Base-by-base conservation (phyloP, 2,329 filamentous ascomycete species). In the Neopestalotiopsis sp. region DNA sequence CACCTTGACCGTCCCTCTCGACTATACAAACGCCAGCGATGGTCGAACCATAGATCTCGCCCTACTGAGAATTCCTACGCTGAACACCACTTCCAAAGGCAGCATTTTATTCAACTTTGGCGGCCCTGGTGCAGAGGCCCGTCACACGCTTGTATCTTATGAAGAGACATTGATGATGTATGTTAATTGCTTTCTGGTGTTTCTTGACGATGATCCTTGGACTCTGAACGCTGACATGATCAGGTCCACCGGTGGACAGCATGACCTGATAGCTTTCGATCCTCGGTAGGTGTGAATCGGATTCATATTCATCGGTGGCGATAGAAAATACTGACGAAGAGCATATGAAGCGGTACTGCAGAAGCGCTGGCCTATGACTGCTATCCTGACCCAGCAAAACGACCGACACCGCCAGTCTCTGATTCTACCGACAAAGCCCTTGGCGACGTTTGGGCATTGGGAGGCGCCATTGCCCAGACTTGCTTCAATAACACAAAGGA, bases 181-280 rank as follows among this genome's bases (percentile, higher is more conserved):
- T 7, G 20, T 24, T 9, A 4, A 32, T 14, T 14, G 5, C 30
- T 7, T 56, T 5, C 13, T 24, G 20, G 20, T 38, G 13, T 34
- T 3, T 7, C 14, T n/a, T 24, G 17, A 5, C 28, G n/a, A 17
- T 20, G n/a, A n/a, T 2, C 1, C 20, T 14, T 20, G 7, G 17
- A 5, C 17, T 3, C 12, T 9, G 6, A 2, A 9, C 10, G 20
- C 57, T 62, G 7, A 45, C 28, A 12, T 40, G 38, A 32, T 14
- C 24, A 74, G 74, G 1, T 49, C 71, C 2, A 74, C 68, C 24
- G 75, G 74, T 10, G 72, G 70, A 1, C n/a, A 67, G 1, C 68
- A 73, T 34, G 73, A 76, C 58, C 69, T 76, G 17, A 59, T 76
- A 14, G 61, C 66, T 4, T 74, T 74, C 65, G 74, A 73, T n/a